A percentile compares a stretch with the other conserved stretches of the same genome.
These are phyloP conservation scores for Exserohilum rostratum DNA, from an alignment of 2,329 filamentous ascomycete species.

Conservation along the genomic window DNA sequence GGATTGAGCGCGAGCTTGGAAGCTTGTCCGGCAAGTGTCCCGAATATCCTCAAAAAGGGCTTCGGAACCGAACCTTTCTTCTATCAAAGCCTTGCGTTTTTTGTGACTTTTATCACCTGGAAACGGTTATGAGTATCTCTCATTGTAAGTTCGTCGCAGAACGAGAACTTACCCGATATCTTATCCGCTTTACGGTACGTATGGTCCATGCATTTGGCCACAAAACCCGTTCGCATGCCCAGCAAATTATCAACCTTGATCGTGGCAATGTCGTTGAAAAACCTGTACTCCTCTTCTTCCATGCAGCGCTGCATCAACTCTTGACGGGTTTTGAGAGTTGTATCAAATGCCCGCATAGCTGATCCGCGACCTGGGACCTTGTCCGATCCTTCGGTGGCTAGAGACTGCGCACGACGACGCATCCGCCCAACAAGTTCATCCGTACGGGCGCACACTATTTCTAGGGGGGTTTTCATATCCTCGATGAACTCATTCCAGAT, in stretches of 20 bases:
- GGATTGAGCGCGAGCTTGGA: not conserved
- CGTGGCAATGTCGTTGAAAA: constrained; percentile 21
- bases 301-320: not conserved
- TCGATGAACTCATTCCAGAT: not conserved
- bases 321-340: not conserved
- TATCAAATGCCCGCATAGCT: not conserved
- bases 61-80: not conserved
- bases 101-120: not conserved
- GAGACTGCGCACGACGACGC: no score
- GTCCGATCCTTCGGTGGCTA: no score
- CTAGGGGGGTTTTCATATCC: not conserved
- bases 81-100: not conserved
- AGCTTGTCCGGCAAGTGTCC: not conserved
- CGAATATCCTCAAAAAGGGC: not conserved
- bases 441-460: no score
- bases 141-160: not conserved
- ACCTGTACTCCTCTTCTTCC: not conserved
- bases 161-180: not conserved
- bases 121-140: not conserved
- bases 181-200: constrained; percentile 26
- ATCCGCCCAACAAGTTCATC: no score
- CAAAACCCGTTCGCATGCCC: constrained; percentile 20
- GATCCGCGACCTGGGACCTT: not conserved
- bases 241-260: constrained; percentile 21
- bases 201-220: constrained; percentile 25